Evolutionary conservation across 352 stramenopile genomes (phyloP), one percentile per base, ranked within the genome.

Genomic region (Phytopythium cucurbitacearum): DNA sequence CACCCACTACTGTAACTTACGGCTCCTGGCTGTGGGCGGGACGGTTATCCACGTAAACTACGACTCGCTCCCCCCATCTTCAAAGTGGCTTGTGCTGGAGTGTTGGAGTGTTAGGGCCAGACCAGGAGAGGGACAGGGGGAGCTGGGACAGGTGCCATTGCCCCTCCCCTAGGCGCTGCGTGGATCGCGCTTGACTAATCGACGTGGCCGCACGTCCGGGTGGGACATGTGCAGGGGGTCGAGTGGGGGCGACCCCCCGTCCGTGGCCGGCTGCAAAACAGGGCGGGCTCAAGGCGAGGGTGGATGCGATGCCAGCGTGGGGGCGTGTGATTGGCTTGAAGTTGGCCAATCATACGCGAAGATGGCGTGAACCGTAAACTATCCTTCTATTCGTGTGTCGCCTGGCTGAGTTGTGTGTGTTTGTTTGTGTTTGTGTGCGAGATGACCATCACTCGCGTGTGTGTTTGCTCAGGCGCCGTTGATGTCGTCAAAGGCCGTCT

Each of bases 241-340:
- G 40, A 12, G 40, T 44, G 40, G 5, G 15, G 12, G 47, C 35
- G 47, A 52, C 47, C 34, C 47, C 47, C 47, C 35, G 34, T n/a
- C 47, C n/a, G 13, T 13, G 9, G 21, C n/a, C 40, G 28, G n/a
- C 13, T 15, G 21, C 21, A 28, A 28, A 28, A 28, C 21, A 43
- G 35, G 47, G 34, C 5, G 40, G 12, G 40, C 11, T 28, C 12
- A 3, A 9, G 8, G 40, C n/a, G 12, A 42, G 33, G 21, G 21
- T 34, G 47, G 47, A 40, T 52, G 47, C 47, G 47, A 52, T 43
- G 47, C 47, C 47, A 36, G 7, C 47, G 47, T 52, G 47, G 47
- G 33, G 34, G 47, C 9, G 34, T 3, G n/a, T n/a, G 47, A 52
- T 52, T 52, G 47, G 47, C 35, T 43, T 9, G 13, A 13, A 16